Evolutionary conservation across 441 rosid species (phyloP), one percentile per base, ranked within the genome.

Genomic region (Gossypium davidsonii): DNA sequence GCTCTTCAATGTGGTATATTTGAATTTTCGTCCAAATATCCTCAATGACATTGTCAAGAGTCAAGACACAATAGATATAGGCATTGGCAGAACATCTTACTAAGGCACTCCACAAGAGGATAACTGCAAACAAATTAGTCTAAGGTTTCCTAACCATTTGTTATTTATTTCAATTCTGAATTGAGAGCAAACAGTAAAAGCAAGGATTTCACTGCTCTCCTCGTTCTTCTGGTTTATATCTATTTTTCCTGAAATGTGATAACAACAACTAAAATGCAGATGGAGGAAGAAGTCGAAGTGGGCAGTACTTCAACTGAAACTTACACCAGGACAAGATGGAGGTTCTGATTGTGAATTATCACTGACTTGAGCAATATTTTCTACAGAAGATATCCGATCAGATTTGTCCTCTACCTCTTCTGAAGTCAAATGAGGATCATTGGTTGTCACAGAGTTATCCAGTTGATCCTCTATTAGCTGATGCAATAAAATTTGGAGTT

Each of bases 381-480:
- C 74, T 26, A 15, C 74, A 59, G 74, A 59, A 15, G 67, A 59
- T n/a, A 44, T 44, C 65, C 25, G 18, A 44, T 46, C 74, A 71
- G 26, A 71, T 25, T 71, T 71, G 58, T 25, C 67, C 3, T 48
- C 67, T 23, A 20, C 26, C 67, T 25, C 67, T 58, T 71, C 74
- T 58, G 66, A 58, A 31, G 61, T 53, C 46, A 69, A 70, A 10
- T 55, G 28, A 18, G 49, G 10, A 31, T 34, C 67, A 59, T 46
- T 44, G 56, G 3, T 15, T 26, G 39, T 21, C 37, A 3, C n/a
- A 3, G 53, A 70, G 51, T 63, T 61, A 20, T 86, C 83, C 39
- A 70, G 62, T 28, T 48, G 73, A 37, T 78, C 85, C 60, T 83
- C 89, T 59, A 85, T 81, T 58, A 88, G 71, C 91, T 86, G 72